A percentile compares a stretch with the other conserved stretches of the same genome.
phyloP scores from a whole-genome alignment of 1,139 yeast genomes.

The Geotrichum citri-aurantii region DNA sequence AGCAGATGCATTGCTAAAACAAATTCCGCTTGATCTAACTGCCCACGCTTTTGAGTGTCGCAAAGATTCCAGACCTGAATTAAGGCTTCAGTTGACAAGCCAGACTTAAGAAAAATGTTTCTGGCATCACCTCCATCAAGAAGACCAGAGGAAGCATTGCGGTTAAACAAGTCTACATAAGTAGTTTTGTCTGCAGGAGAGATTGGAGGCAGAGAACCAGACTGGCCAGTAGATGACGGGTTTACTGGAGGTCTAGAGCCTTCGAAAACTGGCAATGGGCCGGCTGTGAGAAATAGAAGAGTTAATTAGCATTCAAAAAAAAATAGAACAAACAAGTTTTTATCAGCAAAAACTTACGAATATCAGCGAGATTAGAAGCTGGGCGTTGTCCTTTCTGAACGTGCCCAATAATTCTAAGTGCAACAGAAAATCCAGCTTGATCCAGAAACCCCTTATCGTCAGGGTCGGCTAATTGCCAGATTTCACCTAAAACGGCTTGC shows the following conservation, averaged over 20 bases:
- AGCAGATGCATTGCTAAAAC: constrained; percentile 93
- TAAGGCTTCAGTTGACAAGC: constrained; percentile 64
- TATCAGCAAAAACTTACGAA: constrained; percentile 18
- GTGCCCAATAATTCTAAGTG: constrained; percentile 85
- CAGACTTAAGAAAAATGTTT: constrained; percentile 81
- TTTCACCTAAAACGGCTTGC: constrained; percentile 72
- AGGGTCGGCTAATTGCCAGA: constrained; percentile 89
- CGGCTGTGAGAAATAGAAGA: constrained; percentile 32
- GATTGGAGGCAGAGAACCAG: constrained; percentile 49
- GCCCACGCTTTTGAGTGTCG: constrained; percentile 70
- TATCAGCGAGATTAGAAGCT: constrained; percentile 46
- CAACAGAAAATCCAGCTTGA: constrained; percentile 74
- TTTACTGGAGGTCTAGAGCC: constrained; percentile 22
- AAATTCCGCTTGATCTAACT: constrained; percentile 66
- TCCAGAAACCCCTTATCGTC: constrained; percentile 81
- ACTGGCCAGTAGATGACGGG: constrained; percentile 24
- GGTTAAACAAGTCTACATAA: constrained; percentile 68
- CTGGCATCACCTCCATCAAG: constrained; percentile 75
- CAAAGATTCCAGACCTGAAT: constrained; percentile 89
- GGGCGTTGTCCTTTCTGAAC: constrained; percentile 70
- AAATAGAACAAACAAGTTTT: neutral
- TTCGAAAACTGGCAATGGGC: constrained; percentile 44
- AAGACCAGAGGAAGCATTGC: constrained; percentile 54
- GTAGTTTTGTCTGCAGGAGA: constrained; percentile 60
- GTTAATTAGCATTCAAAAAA: no score